Percentiles rank a stretch among this genome's conserved stretches.
These are phyloP conservation scores for Backusella westeae DNA, from an alignment of 192 early-diverging fungal genomes.

Conservation along the genomic window DNA sequence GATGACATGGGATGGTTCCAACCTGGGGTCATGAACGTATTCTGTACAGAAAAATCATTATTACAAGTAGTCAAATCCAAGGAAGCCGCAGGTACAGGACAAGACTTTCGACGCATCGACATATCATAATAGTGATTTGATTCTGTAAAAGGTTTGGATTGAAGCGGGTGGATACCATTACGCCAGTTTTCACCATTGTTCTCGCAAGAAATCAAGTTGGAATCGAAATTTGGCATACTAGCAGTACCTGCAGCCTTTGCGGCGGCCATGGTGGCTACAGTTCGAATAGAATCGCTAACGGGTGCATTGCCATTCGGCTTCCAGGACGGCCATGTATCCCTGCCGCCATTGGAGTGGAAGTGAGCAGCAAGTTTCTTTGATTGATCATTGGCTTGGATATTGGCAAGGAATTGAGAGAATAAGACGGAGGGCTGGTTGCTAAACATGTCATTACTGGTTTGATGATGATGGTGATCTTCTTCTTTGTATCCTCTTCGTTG, in stretches of 20 bases:
- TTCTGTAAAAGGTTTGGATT: background rate
- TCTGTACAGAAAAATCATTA: background rate
- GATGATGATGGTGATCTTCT: background rate
- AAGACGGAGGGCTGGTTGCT: background rate
- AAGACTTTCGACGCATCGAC: background rate
- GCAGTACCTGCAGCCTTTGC: background rate
- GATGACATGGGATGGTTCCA: background rate
- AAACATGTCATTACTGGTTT: background rate
- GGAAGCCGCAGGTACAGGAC: background rate
- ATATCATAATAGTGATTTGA: background rate
- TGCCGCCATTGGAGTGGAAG: background rate
- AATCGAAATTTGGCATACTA: conserved; percentile 5
- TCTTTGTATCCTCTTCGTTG: conserved; percentile 35
- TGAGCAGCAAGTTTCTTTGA: background rate
- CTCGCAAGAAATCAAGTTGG: background rate
- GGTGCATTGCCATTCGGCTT: background rate
- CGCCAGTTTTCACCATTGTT: background rate
- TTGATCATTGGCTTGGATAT: conserved; percentile 3
- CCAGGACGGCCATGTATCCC: background rate
- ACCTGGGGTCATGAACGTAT: background rate
- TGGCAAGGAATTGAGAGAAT: conserved; percentile 14
- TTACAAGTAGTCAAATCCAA: background rate
- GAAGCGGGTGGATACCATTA: background rate
- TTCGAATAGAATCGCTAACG: background rate
- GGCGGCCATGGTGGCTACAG: conserved; percentile 9